Base-by-base conservation (phyloP, 257 asterid genomes). In the Galeopsis tetrahit region DNA sequence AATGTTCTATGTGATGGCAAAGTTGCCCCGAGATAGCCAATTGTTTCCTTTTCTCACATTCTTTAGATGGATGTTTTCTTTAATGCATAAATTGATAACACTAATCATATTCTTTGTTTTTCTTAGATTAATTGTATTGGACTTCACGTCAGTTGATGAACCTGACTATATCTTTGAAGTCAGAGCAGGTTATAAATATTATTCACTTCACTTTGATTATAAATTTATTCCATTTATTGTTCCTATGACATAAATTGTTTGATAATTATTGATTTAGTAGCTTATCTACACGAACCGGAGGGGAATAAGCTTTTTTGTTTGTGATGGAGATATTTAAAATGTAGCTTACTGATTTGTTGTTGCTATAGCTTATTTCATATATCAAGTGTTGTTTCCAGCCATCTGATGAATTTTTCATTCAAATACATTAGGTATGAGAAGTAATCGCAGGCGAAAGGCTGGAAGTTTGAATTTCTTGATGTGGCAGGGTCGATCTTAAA, bases 301-400 rank as follows among this genome's bases (percentile, higher is more conserved):
- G 99, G 64, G 96, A 94, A 38, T 98, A 91, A 79, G 99, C 99
- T 78, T 90, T 97, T 70, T 84, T 94, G 84, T 94, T 94, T 79
- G 99, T 98, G 0, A 88, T 94, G 95, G 96, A 91, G 78, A 85
- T 94, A 40, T 94, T 94, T 81, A 94, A 84, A 84, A 88, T 94
- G 99, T 89, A 82, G 69, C 85, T 65, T 57, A 3, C 63, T 65
- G 15, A 48, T 21, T 48, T 48, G n/a, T 21, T 48, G 21, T 42
- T 51, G n/a, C 36, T 77, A 42, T 59, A 9, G 53, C 63, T 77
- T 52, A 2, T 35, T 68, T 56, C 51, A 34, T 57, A 36, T 31
- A 11, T 73, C 42, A 42, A 61, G 52, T 72, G 70, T 10, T 68
- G 43, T 60, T 51, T 69, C 75, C 68, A 10, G 57, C 68, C 51